Evolutionary conservation across 768 basidiomycete species (phyloP), one percentile per base, ranked within the genome.

Genomic region (Nidula microcarpa): DNA sequence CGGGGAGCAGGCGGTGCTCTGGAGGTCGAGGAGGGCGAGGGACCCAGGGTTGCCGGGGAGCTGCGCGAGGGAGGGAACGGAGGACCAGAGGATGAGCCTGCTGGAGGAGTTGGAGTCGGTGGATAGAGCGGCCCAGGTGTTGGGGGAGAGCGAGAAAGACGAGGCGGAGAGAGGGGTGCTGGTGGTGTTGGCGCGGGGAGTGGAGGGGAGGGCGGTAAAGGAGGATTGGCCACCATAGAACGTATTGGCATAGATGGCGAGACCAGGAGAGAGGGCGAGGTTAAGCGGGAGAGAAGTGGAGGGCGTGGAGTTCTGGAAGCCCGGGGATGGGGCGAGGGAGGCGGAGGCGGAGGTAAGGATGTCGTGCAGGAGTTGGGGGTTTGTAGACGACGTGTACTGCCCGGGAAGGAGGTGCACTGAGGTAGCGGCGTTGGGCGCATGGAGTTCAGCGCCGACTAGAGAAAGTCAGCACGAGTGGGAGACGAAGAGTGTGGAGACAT

Each of bases 1-100:
- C 0, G 89, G 85, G 0, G 87, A 84, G 64, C 93, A 95, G 0
- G 84, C 73, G 0, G 81, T 74, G 4, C 89, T 91, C 63, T 91
- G 81, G 57, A 94, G 74, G 57, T 84, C 84, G 41, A 86, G 66
- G n/a, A 92, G 70, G 1, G 79, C 73, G n/a, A 91, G 69, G 0
- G 80, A 72, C 23, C 23, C 23, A 4, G 23, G 23, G 4, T 30
- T 30, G 23, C 23, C 23, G 2, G 23, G 23, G 23, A 30, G 23
- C 23, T 30, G 23, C 23, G 23, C 23, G 23, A 30, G 2, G 33
- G 73, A 73, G 0, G 76, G 67, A 35, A 68, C 2, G 89, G 86
- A 11, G 92, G 75, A 64, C 92, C 85, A 2, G 80, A 70, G 17
- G 87, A 30, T 30, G 23, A 30, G 23, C 4, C 23, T 2, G 23